Base-by-base conservation (phyloP, 805 yeast species). In the Saccharomyces paradoxus region DNA sequence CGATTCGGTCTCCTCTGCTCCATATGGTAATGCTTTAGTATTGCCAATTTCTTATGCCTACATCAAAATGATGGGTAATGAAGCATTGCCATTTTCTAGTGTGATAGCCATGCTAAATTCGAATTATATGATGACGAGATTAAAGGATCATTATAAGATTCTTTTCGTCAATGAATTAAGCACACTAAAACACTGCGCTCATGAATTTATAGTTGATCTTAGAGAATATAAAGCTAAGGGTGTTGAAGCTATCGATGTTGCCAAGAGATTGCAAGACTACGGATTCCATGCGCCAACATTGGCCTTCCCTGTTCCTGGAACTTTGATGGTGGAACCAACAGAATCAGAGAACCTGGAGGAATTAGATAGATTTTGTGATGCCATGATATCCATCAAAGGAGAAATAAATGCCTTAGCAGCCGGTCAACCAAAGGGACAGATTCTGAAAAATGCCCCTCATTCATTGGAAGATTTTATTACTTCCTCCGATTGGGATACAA, bases 251-350 rank as follows among this genome's bases (percentile, higher is more conserved):
- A 89, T 92, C 63, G 99, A 94, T 70, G 84, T 94, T 56, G 98
- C 99, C 55, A 94, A 94, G 77, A 83, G 99, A 72, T 78, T 94
- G 57, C 98, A 94, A 74, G 99, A 94, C 74, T 94, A 92, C 70
- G 97, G 98, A 0, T 94, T 94, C 82, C 99, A 94, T 72, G 97
- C 97, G 0, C 99, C 99, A 58, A 94, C 99, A 27, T 84, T 94
- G 88, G 94, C 98, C 2, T 94, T 94, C 88, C 99, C 99, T 9
- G 96, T 94, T 51, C 92, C 97, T 4, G 96, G 96, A 58, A 94
- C 99, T 1, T 79, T 94, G 63, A 94, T 94, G 99, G 83, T 94
- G 59, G 99, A 94, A 75, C 99, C 99, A 56, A 94, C 99, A 2
- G 99, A 94, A 74, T 85, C 94, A 21, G 99, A 94, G 74, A 83